These are phyloP conservation scores for Avena eriantha DNA, from an alignment of 176 grass and related monocot genomes.

Conservation along the genomic window DNA sequence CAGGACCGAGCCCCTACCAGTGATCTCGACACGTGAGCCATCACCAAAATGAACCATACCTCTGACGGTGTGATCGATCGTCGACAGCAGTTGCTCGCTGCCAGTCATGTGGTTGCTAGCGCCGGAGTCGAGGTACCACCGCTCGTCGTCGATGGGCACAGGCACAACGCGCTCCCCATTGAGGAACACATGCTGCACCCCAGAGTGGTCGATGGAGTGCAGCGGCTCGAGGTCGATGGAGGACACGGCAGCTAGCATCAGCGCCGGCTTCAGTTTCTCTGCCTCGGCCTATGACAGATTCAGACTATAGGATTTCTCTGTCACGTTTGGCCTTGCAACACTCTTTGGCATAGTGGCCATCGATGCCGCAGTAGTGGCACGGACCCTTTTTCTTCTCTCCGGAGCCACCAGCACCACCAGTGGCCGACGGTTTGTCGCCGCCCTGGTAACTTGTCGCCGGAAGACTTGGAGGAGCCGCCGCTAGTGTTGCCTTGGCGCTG, in stretches of 20 bases:
- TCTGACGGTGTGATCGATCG: background rate
- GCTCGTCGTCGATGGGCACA: background rate
- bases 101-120: background rate
- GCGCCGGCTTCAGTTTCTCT: background rate
- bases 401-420: too few species aligned
- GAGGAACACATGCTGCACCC: background rate
- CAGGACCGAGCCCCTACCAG: background rate
- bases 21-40: background rate
- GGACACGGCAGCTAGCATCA: background rate
- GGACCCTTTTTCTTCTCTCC: background rate
- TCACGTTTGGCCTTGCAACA: background rate
- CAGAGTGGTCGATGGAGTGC: background rate
- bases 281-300: background rate
- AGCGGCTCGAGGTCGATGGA: background rate
- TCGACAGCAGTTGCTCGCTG: background rate
- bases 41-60: background rate
- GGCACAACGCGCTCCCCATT: background rate
- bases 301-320: background rate
- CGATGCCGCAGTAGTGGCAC: background rate
- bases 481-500: background rate
- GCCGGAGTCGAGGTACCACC: background rate
- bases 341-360: background rate
- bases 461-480: too few species aligned
- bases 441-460: background rate
- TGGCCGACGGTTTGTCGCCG: too few species aligned